Evolutionary conservation across 1,139 yeast species (phyloP).

Genomic region (Wickerhamomyces sp.): DNA sequence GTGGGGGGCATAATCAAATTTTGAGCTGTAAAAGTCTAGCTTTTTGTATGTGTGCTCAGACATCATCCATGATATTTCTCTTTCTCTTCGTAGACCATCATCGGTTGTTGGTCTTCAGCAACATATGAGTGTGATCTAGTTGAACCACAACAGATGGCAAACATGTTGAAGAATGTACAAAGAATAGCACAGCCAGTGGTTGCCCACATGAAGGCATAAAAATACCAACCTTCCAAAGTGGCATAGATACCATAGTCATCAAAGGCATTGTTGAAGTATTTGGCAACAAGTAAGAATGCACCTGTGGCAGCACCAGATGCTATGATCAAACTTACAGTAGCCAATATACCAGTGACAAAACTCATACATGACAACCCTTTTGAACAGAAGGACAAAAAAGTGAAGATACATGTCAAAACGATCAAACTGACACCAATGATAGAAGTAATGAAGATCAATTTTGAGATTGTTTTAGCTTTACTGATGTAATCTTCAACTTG

Average conservation of each 20-base stretch:
- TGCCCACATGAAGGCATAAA: slow-evolving; percentile 41
- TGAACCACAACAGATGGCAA: slow-evolving; percentile 39
- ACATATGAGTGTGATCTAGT: slow-evolving; percentile 16
- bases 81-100: slow-evolving; percentile 22
- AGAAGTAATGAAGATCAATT: slow-evolving; percentile 41
- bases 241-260: slow-evolving; percentile 36
- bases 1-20: too few species aligned
- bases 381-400: slow-evolving; percentile 33
- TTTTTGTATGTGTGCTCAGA: too few species aligned
- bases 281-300: slow-evolving; percentile 30
- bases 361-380: slow-evolving; percentile 29
- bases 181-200: slow-evolving; percentile 35
- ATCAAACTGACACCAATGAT: slow-evolving; percentile 38
- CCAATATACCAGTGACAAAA: slow-evolving; percentile 23
- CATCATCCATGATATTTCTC: too few species aligned
- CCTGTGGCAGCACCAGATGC: slow-evolving; percentile 44
- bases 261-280: slow-evolving; percentile 33
- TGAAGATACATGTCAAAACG: slow-evolving; percentile 35
- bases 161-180: slow-evolving; percentile 33
- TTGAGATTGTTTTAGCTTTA: slow-evolving; percentile 35
- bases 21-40: too few species aligned
- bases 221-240: slow-evolving; percentile 27
- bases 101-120: slow-evolving; percentile 23
- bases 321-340: slow-evolving; percentile 28
- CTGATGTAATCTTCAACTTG: slow-evolving; percentile 28